These are phyloP conservation scores for Lactarius sanguifluus DNA, from an alignment of 768 basidiomycete species.

Conservation along the genomic window DNA sequence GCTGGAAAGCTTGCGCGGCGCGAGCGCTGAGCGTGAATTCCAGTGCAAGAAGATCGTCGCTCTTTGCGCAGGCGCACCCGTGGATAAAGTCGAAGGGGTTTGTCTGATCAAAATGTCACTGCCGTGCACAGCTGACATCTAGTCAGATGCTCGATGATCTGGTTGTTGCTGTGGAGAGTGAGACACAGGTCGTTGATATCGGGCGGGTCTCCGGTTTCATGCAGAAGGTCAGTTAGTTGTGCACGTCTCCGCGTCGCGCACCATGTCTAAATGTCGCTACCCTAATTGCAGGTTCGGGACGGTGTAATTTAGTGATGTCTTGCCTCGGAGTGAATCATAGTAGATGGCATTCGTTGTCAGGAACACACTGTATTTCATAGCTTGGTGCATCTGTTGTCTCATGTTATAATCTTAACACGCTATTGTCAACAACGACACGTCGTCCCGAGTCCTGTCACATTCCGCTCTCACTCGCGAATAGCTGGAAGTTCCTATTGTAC, in stretches of 20 bases:
- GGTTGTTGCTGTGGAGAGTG: conserved; percentile 85
- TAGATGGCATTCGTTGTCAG: conserved; percentile 10
- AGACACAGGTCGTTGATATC: conserved; percentile 77
- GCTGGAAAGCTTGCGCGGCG: conserved; percentile 68
- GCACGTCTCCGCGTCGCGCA: background rate
- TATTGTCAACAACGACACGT: conserved; percentile 10
- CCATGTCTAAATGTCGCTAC: background rate
- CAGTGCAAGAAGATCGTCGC: conserved; percentile 92
- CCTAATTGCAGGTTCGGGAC: conserved; percentile 51
- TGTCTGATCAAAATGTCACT: conserved; percentile 33
- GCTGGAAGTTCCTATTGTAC: conserved; percentile 91
- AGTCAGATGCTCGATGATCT: conserved; percentile 79
- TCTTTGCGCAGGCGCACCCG: conserved; percentile 79
- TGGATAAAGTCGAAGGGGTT: conserved; percentile 89
- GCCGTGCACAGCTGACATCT: conserved; percentile 24
- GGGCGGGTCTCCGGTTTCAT: conserved; percentile 87
- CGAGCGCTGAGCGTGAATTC: conserved; percentile 84
- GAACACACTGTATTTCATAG: conserved; percentile 24
- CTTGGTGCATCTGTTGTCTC: conserved; percentile 24
- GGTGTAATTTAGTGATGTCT: conserved; percentile 50
- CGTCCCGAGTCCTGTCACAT: conserved; percentile 9
- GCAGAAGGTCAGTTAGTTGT: conserved; percentile 64
- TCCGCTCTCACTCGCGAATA: conserved; percentile 67
- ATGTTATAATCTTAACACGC: conserved; percentile 26
- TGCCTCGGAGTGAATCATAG: conserved; percentile 2